phyloP scores from a whole-genome alignment of 2,329 filamentous ascomycete species.

The Clonostachys rhizophaga region DNA sequence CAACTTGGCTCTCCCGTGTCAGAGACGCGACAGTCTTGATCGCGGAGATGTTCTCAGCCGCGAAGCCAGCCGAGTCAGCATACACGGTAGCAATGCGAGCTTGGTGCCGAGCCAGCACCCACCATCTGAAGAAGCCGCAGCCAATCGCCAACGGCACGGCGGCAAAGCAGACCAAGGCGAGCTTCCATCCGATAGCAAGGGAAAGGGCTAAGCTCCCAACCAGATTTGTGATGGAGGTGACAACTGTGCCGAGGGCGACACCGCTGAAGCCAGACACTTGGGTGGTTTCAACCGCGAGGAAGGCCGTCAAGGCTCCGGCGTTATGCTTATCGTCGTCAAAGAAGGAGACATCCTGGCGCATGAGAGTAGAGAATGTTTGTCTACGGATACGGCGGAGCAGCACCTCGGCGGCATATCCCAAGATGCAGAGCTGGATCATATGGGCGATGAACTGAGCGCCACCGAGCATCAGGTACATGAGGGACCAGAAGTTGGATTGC shows the following conservation, averaged over 20 bases:
- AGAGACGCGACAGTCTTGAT: slow-evolving; percentile 92
- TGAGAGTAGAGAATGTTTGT: slow-evolving; percentile 33
- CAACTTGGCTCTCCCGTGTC: slow-evolving; percentile 80
- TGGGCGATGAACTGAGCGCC: slow-evolving; percentile 37
- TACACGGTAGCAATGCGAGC: slow-evolving; percentile 64
- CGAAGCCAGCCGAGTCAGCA: slow-evolving; percentile 71
- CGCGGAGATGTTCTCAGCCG: slow-evolving; percentile 88
- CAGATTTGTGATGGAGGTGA: slow-evolving; percentile 57
- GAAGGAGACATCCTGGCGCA: slow-evolving; percentile 35
- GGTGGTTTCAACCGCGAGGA: slow-evolving; percentile 27
- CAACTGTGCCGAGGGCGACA: slow-evolving; percentile 30
- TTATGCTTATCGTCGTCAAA: slow-evolving; percentile 34
- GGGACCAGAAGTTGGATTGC: slow-evolving; percentile 44
- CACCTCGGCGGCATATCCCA: slow-evolving; percentile 24
- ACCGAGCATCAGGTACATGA: slow-evolving; percentile 47
- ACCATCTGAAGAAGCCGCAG: slow-evolving; percentile 53
- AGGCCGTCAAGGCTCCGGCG: slow-evolving; percentile 26
- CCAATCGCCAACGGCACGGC: slow-evolving; percentile 73
- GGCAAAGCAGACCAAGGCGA: slow-evolving; percentile 72
- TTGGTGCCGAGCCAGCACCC: slow-evolving; percentile 30
- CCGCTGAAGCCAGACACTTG: slow-evolving; percentile 34
- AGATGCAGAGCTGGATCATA: slow-evolving; percentile 25
- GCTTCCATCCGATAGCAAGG: slow-evolving; percentile 80
- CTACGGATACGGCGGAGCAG: slow-evolving; percentile 83
- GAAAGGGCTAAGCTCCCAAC: slow-evolving; percentile 55